phyloP scores from a whole-genome alignment of 2,329 filamentous ascomycete species.

The Neurospora sp. region DNA sequence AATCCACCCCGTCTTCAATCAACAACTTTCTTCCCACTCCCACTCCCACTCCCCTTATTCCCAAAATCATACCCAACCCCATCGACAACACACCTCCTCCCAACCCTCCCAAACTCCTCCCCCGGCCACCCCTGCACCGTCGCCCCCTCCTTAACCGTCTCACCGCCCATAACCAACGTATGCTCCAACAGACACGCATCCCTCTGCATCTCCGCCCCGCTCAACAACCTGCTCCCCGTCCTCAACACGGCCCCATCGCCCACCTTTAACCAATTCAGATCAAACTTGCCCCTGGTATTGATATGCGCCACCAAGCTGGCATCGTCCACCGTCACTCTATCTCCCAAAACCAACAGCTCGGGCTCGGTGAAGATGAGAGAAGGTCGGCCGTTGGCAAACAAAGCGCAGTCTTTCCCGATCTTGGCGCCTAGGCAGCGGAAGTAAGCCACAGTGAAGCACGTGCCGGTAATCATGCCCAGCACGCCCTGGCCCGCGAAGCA shows the following conservation, averaged over 20 bases:
- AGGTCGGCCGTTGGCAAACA: conserved; percentile 44
- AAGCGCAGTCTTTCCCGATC: conserved; percentile 44
- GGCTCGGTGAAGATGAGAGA: conserved; percentile 48
- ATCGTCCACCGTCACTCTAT: conserved; percentile 44
- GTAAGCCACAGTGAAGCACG: conserved; percentile 40
- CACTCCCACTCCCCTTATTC: background rate
- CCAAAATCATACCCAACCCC: background rate
- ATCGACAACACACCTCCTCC: background rate
- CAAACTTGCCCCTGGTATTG: conserved; percentile 47
- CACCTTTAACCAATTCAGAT: conserved; percentile 40
- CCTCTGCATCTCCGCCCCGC: conserved; percentile 41
- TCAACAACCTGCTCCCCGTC: conserved; percentile 40
- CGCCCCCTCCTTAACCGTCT: conserved; percentile 38
- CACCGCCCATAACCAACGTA: conserved; percentile 46
- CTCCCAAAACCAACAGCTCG: conserved; percentile 42
- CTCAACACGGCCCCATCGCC: conserved; percentile 43
- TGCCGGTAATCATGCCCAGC: conserved; percentile 42
- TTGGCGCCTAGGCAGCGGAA: conserved; percentile 43
- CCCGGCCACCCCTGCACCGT: conserved; percentile 49
- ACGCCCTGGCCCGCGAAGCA: conserved; percentile 42
- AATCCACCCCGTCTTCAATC: background rate
- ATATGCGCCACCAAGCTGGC: conserved; percentile 47
- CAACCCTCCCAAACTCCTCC: conserved; percentile 26
- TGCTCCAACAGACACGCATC: conserved; percentile 47
- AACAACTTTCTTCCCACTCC: background rate